A percentile compares a stretch with the other conserved stretches of the same genome.
Conservation (phyloP, 352 stramenopile species). For the Pythium phragmiticola region DNA sequence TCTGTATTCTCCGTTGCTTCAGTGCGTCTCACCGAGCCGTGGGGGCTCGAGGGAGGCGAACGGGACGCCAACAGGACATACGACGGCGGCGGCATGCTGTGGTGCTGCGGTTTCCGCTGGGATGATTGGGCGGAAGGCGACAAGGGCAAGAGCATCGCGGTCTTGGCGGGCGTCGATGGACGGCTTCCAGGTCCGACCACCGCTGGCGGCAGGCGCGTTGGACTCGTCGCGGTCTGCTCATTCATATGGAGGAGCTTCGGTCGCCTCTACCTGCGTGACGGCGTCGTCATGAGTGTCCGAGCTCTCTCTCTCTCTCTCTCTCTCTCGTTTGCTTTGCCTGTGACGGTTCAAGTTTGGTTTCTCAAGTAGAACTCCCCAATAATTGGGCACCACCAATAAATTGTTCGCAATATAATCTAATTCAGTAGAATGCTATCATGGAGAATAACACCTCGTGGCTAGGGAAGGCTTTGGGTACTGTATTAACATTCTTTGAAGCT, state of each 20-base stretch:
- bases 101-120: neutral
- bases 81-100: slow-evolving; percentile 16
- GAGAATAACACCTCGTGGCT: no score
- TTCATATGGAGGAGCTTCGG: neutral
- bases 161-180: slow-evolving; percentile 10
- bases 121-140: neutral
- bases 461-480: no score
- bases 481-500: no score
- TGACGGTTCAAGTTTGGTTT: neutral
- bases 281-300: neutral
- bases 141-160: slow-evolving; percentile 1
- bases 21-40: neutral
- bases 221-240: slow-evolving; percentile 9
- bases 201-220: slow-evolving; percentile 16
- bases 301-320: neutral
- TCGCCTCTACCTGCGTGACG: neutral
- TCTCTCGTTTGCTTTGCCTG: neutral
- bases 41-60: slow-evolving; percentile 14
- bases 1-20: neutral
- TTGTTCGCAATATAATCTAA: no score
- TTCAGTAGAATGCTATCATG: no score
- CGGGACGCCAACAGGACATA: slow-evolving; percentile 12
- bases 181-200: neutral
- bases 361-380: no score
- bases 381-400: no score